Evolutionary conservation across 257 asterid genomes (phyloP).

Genomic region (Lycium barbarum): DNA sequence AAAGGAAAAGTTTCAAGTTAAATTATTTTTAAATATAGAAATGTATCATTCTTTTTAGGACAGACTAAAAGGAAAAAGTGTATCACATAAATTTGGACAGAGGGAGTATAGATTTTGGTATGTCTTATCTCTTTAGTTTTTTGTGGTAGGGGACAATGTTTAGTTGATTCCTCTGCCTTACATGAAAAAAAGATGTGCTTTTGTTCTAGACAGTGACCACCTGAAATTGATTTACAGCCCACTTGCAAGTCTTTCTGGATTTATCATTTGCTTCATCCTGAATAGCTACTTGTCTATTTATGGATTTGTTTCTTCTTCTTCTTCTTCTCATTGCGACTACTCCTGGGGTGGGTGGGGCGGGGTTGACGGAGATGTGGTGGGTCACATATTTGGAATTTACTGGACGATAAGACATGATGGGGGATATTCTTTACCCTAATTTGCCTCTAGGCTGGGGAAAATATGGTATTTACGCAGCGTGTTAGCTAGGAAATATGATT

Average conservation of each 20-base stretch:
- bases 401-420: too few relatives aligned
- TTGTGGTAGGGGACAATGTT: neutral
- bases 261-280: neutral
- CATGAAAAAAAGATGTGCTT: neutral
- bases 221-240: neutral
- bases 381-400: neutral
- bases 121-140: neutral
- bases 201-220: neutral
- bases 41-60: too few relatives aligned
- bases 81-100: too few relatives aligned
- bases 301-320: neutral
- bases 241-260: neutral
- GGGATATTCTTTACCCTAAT: too few relatives aligned
- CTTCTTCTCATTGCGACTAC: neutral
- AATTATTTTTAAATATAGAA: too few relatives aligned
- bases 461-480: too few relatives aligned
- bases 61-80: too few relatives aligned
- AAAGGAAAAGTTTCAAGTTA: too few relatives aligned
- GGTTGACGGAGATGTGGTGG: neutral
- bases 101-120: neutral
- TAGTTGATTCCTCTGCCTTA: neutral
- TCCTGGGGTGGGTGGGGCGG: too few relatives aligned
- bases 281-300: neutral
- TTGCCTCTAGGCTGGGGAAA: too few relatives aligned
- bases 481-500: too few relatives aligned